Conservation (phyloP, 169 alveolate species). For the Cryptosporidium sp. region DNA sequence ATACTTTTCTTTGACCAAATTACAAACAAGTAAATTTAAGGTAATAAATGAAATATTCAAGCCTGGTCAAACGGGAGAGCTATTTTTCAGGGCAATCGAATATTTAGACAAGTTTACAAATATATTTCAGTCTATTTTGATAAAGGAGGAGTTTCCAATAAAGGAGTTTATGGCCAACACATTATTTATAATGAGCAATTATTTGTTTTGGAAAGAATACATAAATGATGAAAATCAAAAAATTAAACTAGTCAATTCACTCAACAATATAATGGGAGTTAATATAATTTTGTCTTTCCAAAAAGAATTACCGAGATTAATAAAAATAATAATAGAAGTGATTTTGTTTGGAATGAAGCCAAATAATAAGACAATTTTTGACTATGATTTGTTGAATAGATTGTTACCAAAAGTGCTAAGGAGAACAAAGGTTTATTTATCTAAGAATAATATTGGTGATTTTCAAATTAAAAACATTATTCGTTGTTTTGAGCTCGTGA, state of each 20-base stretch:
- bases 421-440: slow-evolving; percentile 30
- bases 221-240: slow-evolving; percentile 38
- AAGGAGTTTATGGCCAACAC: slow-evolving; percentile 29
- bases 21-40: not conserved
- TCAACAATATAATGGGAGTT: slow-evolving; percentile 70
- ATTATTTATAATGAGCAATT: slow-evolving; percentile 65
- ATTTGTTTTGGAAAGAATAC: slow-evolving; percentile 49
- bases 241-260: slow-evolving; percentile 32
- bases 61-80: not conserved
- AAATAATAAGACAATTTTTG: slow-evolving; percentile 25
- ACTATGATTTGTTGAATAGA: slow-evolving; percentile 33
- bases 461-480: not conserved
- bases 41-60: not conserved
- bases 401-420: slow-evolving; percentile 58
- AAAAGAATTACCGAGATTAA: slow-evolving; percentile 51
- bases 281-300: slow-evolving; percentile 53
- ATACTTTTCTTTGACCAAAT: slow-evolving; percentile 16
- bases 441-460: slow-evolving; percentile 5
- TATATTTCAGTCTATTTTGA: slow-evolving; percentile 4
- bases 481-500: slow-evolving; percentile 7
- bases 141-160: slow-evolving; percentile 34
- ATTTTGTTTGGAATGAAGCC: slow-evolving; percentile 22
- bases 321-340: slow-evolving; percentile 32
- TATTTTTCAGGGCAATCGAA: slow-evolving; percentile 19
- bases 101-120: slow-evolving; percentile 30